A percentile compares a stretch with the other conserved stretches of the same genome.
Conservation (phyloP, 768 basidiomycete genomes). For the Boletus huronensis region DNA sequence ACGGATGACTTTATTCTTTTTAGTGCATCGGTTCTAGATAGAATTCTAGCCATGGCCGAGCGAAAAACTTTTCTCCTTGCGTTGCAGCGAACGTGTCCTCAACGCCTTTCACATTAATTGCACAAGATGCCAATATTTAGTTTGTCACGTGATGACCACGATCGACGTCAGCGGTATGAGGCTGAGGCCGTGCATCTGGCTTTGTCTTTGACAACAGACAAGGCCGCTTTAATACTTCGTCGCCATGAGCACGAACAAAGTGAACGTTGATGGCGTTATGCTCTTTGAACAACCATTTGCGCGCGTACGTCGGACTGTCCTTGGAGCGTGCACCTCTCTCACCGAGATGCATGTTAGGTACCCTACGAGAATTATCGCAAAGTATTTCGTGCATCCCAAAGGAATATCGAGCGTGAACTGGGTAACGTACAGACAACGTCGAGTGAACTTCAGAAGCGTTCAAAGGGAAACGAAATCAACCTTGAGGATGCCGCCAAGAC, state of each 20-base stretch:
- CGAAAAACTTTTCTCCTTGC: constrained; percentile 11
- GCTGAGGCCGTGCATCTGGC: not conserved
- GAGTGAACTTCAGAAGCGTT: constrained; percentile 55
- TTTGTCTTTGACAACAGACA: constrained; percentile 8
- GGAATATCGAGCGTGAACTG: constrained; percentile 77
- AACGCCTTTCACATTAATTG: no score
- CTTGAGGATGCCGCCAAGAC: constrained; percentile 54
- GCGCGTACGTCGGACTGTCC: constrained; percentile 43
- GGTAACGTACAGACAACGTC: constrained; percentile 53
- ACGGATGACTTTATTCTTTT: constrained; percentile 9
- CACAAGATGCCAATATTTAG: not conserved
- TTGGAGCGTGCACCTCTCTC: constrained; percentile 1
- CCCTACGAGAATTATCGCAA: constrained; percentile 89
- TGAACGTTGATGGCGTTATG: constrained; percentile 70
- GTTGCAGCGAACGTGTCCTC: constrained; percentile 16
- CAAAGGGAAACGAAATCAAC: constrained; percentile 36
- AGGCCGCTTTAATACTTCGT: constrained; percentile 1
- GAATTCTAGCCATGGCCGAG: constrained; percentile 5
- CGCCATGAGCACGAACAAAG: constrained; percentile 41
- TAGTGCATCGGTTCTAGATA: constrained; percentile 1
- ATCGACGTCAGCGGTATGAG: constrained; percentile 16
- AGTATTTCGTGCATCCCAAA: constrained; percentile 80
- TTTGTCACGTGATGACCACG: constrained; percentile 26
- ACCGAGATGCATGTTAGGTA: constrained; percentile 48
- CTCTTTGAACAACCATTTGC: constrained; percentile 85